Conservation (phyloP, 2,329 filamentous ascomycete species). For the Periconia sp. region DNA sequence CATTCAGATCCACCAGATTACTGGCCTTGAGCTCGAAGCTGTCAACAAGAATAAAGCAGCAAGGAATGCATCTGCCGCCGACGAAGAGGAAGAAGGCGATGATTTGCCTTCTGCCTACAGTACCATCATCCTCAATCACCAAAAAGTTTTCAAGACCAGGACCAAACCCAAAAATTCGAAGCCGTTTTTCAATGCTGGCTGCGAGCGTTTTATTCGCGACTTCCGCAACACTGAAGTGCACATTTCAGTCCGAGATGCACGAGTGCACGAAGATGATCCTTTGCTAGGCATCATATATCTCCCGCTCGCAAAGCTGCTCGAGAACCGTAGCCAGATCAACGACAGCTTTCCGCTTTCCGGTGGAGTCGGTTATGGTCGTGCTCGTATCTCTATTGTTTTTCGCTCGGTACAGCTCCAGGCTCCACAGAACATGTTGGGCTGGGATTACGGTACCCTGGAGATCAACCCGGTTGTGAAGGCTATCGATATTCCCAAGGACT, state of each 20-base stretch:
- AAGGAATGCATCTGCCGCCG: slow-evolving; percentile 58
- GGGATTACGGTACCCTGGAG: slow-evolving; percentile 75
- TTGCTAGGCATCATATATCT: slow-evolving; percentile 74
- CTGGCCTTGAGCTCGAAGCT: slow-evolving; percentile 67
- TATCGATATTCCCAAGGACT: slow-evolving; percentile 56
- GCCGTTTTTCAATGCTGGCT: slow-evolving; percentile 79
- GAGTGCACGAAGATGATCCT: slow-evolving; percentile 72
- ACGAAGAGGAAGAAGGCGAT: slow-evolving; percentile 66
- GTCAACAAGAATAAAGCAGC: slow-evolving; percentile 61
- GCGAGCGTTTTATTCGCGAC: slow-evolving; percentile 73
- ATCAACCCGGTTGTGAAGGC: slow-evolving; percentile 60
- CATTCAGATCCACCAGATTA: slow-evolving; percentile 76
- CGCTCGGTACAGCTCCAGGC: slow-evolving; percentile 70
- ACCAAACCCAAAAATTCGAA: slow-evolving; percentile 81
- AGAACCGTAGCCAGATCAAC: slow-evolving; percentile 68
- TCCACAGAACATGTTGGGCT: slow-evolving; percentile 66
- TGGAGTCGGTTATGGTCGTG: slow-evolving; percentile 74
- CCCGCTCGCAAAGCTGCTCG: slow-evolving; percentile 66
- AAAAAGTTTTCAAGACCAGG: slow-evolving; percentile 71
- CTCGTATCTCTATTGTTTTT: slow-evolving; percentile 75
- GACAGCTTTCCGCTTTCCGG: slow-evolving; percentile 71
- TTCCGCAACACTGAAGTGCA: slow-evolving; percentile 72
- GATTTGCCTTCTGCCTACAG: slow-evolving; percentile 74
- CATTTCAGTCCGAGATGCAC: slow-evolving; percentile 69
- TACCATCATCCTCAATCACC: slow-evolving; percentile 75